Percentiles rank a stretch among this genome's conserved stretches.
These are phyloP conservation scores for Penicillium robsamsonii DNA, from an alignment of 495 filamentous ascomycete species.

Conservation along the genomic window DNA sequence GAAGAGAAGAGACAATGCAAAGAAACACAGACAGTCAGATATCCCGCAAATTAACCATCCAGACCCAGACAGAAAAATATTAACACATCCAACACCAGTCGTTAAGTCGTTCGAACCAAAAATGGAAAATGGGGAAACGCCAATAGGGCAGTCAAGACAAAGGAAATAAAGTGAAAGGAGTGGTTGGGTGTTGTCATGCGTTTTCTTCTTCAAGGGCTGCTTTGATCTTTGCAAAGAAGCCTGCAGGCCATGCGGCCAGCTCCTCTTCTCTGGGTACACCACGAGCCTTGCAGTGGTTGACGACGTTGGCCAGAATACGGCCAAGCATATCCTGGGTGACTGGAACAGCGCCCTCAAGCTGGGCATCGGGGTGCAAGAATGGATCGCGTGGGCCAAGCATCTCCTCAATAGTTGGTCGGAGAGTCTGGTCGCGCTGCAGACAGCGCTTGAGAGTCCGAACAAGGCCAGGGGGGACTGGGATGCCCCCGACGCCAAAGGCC, in stretches of 20 bases:
- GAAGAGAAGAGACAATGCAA: constrained; percentile 12
- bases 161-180: constrained; percentile 20
- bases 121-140: constrained; percentile 8
- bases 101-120: constrained; percentile 27
- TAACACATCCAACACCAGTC: constrained; percentile 28
- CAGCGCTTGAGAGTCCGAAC: constrained; percentile 74
- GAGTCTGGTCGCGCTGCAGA: constrained; percentile 71
- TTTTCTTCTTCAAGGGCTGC: constrained; percentile 57
- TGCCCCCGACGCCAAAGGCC: constrained; percentile 67
- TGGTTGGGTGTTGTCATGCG: constrained; percentile 21
- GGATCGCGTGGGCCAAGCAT: constrained; percentile 69
- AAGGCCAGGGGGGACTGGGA: constrained; percentile 66
- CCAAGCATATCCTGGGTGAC: constrained; percentile 75
- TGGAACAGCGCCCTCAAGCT: constrained; percentile 61
- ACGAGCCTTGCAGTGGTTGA: constrained; percentile 66
- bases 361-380: constrained; percentile 75
- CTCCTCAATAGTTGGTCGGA: constrained; percentile 74
- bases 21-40: constrained; percentile 18
- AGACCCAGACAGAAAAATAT: constrained; percentile 10
- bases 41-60: constrained; percentile 20
- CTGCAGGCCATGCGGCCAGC: constrained; percentile 64
- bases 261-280: constrained; percentile 70
- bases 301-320: constrained; percentile 73
- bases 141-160: constrained; percentile 21
- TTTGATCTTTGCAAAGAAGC: constrained; percentile 64